Evolutionary conservation across 208 protist genomes (phyloP).

Genomic region (Trypanosoma cruzi): DNA sequence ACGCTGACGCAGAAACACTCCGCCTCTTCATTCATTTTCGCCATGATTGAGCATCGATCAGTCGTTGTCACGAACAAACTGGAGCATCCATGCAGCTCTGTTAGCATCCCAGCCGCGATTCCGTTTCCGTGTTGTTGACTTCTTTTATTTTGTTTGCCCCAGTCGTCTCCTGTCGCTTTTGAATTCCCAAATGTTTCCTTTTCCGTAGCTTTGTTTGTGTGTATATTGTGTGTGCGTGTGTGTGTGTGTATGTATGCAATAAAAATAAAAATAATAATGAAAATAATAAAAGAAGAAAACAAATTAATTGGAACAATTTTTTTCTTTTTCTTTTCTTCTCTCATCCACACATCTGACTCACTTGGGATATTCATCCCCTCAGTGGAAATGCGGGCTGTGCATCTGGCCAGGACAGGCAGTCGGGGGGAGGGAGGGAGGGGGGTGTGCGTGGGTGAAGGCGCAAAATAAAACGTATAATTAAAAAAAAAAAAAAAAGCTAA

Average conservation of each 20-base stretch:
- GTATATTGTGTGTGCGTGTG: too few species aligned
- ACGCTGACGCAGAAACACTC: slow-evolving; percentile 56
- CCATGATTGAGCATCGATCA: slow-evolving; percentile 59
- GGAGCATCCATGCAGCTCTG: slow-evolving; percentile 55
- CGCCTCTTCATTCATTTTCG: slow-evolving; percentile 49
- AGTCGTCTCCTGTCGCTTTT: slow-evolving; percentile 6
- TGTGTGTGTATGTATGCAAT: too few species aligned
- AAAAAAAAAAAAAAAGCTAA: slow-evolving; percentile 7
- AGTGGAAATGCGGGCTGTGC: neutral
- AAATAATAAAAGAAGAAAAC: slow-evolving; percentile 7
- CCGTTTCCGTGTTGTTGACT: neutral
- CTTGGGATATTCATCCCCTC: neutral
- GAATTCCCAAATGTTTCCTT: too few species aligned
- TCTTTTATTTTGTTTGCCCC: slow-evolving; percentile 18
- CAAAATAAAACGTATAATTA: neutral
- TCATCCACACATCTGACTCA: slow-evolving; percentile 2
- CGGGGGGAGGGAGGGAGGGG: too few species aligned
- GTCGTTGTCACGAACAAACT: slow-evolving; percentile 48
- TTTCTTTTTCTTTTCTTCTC: slow-evolving; percentile 21
- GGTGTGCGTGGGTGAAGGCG: neutral
- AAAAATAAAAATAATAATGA: slow-evolving; percentile 11
- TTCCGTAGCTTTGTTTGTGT: too few species aligned
- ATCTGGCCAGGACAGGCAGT: too few species aligned
- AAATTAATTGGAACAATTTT: neutral
- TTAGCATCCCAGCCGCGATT: slow-evolving; percentile 27